These are phyloP conservation scores for Miamiensis avidus DNA, from an alignment of 169 alveolate species.

Conservation along the genomic window DNA sequence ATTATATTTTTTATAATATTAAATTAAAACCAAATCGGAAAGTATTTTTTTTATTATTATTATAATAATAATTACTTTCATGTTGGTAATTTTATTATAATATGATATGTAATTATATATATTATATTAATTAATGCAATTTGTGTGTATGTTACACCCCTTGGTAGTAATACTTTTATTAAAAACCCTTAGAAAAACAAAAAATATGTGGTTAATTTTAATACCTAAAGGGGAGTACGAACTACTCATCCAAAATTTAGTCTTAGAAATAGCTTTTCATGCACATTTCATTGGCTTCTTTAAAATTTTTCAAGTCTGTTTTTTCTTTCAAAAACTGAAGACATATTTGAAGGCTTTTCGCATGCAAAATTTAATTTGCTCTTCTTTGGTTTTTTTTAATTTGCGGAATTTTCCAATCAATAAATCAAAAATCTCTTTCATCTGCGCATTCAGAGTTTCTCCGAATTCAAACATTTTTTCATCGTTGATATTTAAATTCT, in stretches of 20 bases:
- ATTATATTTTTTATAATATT: too few species aligned
- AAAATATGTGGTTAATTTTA: background rate
- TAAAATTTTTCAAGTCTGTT: slow-evolving; percentile 14
- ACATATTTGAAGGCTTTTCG: slow-evolving; percentile 27
- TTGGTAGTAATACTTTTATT: too few species aligned
- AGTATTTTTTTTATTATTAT: too few species aligned
- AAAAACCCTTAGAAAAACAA: too few species aligned
- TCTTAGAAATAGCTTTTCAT: slow-evolving; percentile 13
- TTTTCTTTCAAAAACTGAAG: slow-evolving; percentile 1
- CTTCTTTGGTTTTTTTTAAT: slow-evolving; percentile 25
- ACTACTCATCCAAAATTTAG: slow-evolving; percentile 3
- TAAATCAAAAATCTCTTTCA: slow-evolving; percentile 2
- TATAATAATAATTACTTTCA: too few species aligned
- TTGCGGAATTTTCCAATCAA: slow-evolving; percentile 13
- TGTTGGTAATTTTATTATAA: too few species aligned
- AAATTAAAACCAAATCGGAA: too few species aligned
- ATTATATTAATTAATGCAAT: too few species aligned
- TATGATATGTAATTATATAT: too few species aligned
- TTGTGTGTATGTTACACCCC: too few species aligned
- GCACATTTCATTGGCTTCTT: slow-evolving; percentile 27
- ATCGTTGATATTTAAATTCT: background rate
- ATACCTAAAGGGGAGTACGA: slow-evolving; percentile 27
- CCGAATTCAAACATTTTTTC: background rate
- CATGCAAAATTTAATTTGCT: slow-evolving; percentile 22
- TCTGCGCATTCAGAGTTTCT: background rate